Base-by-base conservation (phyloP, 2,329 filamentous ascomycete species). In the Plectosphaerella cucumerina region DNA sequence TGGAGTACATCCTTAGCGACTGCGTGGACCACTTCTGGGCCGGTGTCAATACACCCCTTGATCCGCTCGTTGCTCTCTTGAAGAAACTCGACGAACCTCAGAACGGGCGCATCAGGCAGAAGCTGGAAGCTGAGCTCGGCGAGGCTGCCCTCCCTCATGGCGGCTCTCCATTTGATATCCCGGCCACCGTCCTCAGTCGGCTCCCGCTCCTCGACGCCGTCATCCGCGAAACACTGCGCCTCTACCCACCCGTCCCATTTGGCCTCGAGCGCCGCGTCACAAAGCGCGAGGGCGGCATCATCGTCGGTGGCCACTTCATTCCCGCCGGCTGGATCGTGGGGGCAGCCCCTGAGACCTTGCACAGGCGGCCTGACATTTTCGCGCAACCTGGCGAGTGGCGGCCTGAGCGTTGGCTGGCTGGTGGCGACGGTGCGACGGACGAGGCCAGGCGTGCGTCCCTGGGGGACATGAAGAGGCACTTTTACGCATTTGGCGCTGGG, bases 191-290 rank as follows among this genome's bases (percentile, higher is more conserved):
- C 5, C 39, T 42, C 39, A 12, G 18, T 8, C 39, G 18, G 9
- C 63, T 70, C 10, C 66, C 63, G 17, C 75, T 80, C 58, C 70
- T 82, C 10, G 68, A 75, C 43, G 78, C 78, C 3, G 72, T 78
- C 3, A 68, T 82, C 17, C 74, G 72, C 18, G 81, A 84, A 59
- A 69, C 73, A 1, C 62, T 75, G 54, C 70, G 78, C 3, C 60
- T 78, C 11, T 74, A 79, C 54, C 76, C 78, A 1, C 69, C 67
- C 3, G 65, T 80, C 2, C 71, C 68, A 9, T 68, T 79, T 55
- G 59, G 71, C 4, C 65, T 82, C 15, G 75, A 81, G 58, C 74
- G 80, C 1, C 60, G 74, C n/a, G 76, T 80, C 0, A 77, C 77
- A 1, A 43, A 57, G 0, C 61, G 58, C 4, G 39, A 42, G 17